These are phyloP conservation scores for Curvularia eragrostidis DNA, from an alignment of 2,329 filamentous ascomycete species.

Conservation along the genomic window DNA sequence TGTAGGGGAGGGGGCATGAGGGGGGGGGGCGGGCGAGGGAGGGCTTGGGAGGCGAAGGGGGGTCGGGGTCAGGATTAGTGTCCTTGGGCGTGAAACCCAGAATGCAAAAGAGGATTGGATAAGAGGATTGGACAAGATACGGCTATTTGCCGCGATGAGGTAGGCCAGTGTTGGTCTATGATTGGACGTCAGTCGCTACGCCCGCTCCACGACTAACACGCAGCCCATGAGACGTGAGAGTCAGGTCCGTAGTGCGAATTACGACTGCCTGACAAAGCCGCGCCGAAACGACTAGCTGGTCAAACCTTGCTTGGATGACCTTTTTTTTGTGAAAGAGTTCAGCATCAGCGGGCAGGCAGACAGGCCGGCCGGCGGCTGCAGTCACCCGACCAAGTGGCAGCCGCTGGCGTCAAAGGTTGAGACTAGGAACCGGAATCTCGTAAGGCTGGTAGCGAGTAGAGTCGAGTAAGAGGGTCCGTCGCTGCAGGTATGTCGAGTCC, in stretches of 20 bases:
- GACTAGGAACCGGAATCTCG: not conserved
- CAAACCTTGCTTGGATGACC: slow-evolving; percentile 4
- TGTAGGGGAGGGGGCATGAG: not conserved
- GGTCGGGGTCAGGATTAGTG: not conserved
- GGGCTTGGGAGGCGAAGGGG: too few relatives aligned
- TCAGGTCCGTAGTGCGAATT: slow-evolving; percentile 16
- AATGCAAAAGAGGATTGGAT: slow-evolving; percentile 6
- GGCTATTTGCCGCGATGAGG: slow-evolving; percentile 13
- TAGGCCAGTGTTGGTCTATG: slow-evolving; percentile 6
- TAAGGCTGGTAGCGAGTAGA: slow-evolving; percentile 6
- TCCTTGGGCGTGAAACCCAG: not conserved
- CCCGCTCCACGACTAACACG: slow-evolving; percentile 11
- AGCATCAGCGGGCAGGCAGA: not conserved
- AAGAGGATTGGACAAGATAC: not conserved
- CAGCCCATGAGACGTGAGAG: slow-evolving; percentile 11
- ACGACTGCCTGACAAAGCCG: slow-evolving; percentile 14
- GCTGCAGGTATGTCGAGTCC: slow-evolving; percentile 14
- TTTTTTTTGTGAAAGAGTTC: not conserved
- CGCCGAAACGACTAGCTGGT: slow-evolving; percentile 11
- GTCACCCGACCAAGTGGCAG: not conserved
- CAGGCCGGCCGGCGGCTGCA: not conserved
- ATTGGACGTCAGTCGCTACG: slow-evolving; percentile 7
- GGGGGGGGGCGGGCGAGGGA: too few relatives aligned
- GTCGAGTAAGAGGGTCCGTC: not conserved
- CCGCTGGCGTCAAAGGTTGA: not conserved